These are phyloP conservation scores for Ceratocystis albifundus DNA, from an alignment of 2,329 filamentous ascomycete genomes.

Conservation along the genomic window DNA sequence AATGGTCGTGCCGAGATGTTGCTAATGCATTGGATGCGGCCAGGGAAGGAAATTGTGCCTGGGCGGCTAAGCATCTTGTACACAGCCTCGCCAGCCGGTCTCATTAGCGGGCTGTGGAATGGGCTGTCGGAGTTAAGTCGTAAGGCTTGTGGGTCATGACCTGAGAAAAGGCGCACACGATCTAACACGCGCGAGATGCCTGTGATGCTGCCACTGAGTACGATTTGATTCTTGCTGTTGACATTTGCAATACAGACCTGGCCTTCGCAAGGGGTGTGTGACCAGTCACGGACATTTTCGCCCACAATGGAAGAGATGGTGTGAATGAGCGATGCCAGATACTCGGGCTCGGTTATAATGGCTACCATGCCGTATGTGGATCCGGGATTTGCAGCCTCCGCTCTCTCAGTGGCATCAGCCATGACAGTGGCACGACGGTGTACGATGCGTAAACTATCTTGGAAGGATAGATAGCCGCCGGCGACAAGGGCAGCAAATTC, in stretches of 20 bases:
- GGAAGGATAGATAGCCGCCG: slow-evolving; percentile 65
- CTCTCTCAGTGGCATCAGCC: slow-evolving; percentile 60
- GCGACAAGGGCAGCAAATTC: slow-evolving; percentile 88
- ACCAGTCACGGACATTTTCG: slow-evolving; percentile 38
- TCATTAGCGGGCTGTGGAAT: slow-evolving; percentile 88
- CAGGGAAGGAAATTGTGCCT: slow-evolving; percentile 63
- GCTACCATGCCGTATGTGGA: slow-evolving; percentile 85
- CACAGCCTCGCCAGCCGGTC: slow-evolving; percentile 67
- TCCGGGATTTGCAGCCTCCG: slow-evolving; percentile 55
- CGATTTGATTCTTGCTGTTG: slow-evolving; percentile 94
- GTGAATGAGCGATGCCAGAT: slow-evolving; percentile 56
- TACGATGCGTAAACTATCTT: slow-evolving; percentile 67
- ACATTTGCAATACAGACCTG: slow-evolving; percentile 87
- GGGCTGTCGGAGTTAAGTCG: slow-evolving; percentile 76
- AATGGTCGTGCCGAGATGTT: slow-evolving; percentile 80
- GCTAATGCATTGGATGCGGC: slow-evolving; percentile 63
- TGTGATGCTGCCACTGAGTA: slow-evolving; percentile 76
- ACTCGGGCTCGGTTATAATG: slow-evolving; percentile 72
- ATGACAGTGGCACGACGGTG: slow-evolving; percentile 69
- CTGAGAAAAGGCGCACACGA: slow-evolving; percentile 78
- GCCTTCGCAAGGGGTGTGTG: slow-evolving; percentile 53
- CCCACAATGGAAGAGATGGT: slow-evolving; percentile 54
- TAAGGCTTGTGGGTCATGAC: slow-evolving; percentile 82
- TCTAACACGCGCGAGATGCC: slow-evolving; percentile 70
- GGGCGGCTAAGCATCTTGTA: slow-evolving; percentile 51